Evolutionary conservation across 768 basidiomycete species (phyloP).

Genomic region (Amanita thiersii): DNA sequence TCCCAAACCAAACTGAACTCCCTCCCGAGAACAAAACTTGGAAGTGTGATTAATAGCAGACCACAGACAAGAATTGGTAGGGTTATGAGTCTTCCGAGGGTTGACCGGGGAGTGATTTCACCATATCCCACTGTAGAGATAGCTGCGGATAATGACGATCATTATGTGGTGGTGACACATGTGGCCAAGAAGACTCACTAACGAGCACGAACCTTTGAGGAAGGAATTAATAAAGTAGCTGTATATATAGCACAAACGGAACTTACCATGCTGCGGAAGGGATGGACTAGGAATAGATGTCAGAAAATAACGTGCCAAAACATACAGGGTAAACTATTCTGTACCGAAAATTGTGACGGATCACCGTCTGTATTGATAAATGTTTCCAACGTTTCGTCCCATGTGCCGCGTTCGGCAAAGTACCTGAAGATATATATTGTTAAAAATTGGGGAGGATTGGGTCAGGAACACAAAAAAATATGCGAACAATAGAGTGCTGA

Average conservation of each 20-base stretch:
- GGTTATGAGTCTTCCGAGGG: constrained; percentile 81
- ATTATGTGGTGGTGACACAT: neutral
- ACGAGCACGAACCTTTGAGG: constrained; percentile 59
- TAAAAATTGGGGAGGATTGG: neutral
- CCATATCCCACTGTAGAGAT: constrained; percentile 91
- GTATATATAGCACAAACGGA: no score
- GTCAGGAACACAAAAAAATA: neutral
- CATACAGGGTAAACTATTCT: constrained; percentile 13
- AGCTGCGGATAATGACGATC: constrained; percentile 31
- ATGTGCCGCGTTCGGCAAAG: constrained; percentile 85
- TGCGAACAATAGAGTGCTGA: constrained; percentile 69
- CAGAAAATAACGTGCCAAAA: constrained; percentile 25
- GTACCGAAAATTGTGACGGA: constrained; percentile 67
- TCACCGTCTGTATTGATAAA: constrained; percentile 86
- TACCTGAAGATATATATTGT: constrained; percentile 37
- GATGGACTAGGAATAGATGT: constrained; percentile 22
- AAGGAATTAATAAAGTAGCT: neutral
- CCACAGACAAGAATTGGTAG: constrained; percentile 84
- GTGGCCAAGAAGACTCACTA: constrained; percentile 41
- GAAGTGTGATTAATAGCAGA: constrained; percentile 81
- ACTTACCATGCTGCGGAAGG: constrained; percentile 54
- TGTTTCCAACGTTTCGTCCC: constrained; percentile 72
- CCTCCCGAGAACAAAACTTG: constrained; percentile 84
- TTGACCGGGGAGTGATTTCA: constrained; percentile 83
- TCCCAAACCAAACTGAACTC: constrained; percentile 93